Evolutionary conservation across 148 eudicot genomes (phyloP).

Genomic region (Spergularia marina): DNA sequence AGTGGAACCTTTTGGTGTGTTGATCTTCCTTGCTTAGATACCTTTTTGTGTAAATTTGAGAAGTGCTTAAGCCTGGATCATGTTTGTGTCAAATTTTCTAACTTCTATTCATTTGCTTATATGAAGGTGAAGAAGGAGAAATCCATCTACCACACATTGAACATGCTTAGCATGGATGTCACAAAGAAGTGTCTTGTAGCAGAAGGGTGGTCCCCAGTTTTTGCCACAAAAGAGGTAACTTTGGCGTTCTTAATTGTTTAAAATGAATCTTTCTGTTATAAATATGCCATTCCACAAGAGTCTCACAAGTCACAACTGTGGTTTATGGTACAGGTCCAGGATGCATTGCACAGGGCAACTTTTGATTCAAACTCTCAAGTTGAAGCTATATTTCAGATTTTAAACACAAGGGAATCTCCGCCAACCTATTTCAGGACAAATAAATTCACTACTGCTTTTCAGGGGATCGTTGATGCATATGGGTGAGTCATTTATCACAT

Average conservation of each 20-base stretch:
- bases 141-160: conserved; percentile 84
- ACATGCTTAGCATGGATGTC: conserved; percentile 98
- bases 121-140: conserved; percentile 84
- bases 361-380: conserved; percentile 88
- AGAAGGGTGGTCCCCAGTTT: conserved; percentile 98
- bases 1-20: conserved; percentile 82
- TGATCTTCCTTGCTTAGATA: conserved; percentile 5
- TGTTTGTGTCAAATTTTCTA: not conserved
- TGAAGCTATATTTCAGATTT: conserved; percentile 84
- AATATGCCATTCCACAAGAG: not conserved
- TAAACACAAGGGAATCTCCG: conserved; percentile 81
- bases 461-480: conserved; percentile 96
- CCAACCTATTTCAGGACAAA: conserved; percentile 90
- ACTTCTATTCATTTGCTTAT: conserved; percentile 9
- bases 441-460: conserved; percentile 76
- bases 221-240: conserved; percentile 80
- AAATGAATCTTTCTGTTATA: not conserved
- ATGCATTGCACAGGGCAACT: conserved; percentile 71
- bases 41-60: not conserved
- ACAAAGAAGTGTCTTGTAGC: conserved; percentile 97
- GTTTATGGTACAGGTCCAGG: conserved; percentile 73
- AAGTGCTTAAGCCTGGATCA: not conserved
- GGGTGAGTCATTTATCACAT: conserved; percentile 56
- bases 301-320: conserved; percentile 1
- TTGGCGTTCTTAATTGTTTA: conserved; percentile 6